Base-by-base conservation (phyloP, 495 filamentous ascomycete genomes). In the Penicillium canescens region DNA sequence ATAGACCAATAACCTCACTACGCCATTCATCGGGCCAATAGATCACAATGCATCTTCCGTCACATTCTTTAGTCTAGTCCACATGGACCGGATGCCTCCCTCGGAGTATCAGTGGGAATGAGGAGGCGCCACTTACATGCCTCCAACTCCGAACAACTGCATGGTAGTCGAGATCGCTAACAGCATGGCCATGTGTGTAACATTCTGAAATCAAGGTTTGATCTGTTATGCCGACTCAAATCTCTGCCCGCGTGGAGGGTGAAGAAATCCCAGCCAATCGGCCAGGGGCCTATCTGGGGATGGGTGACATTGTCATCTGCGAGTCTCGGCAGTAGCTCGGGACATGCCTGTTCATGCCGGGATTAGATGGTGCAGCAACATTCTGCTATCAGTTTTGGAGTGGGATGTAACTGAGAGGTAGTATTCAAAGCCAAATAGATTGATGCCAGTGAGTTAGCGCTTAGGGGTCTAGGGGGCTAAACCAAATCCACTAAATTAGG, bases 291-390 rank as follows among this genome's bases (percentile, higher is more conserved):
- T 14, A 7, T 14, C 6, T 18, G 10, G 8, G 33, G 40, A 51
- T 42, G 52, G 55, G 52, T 62, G 36, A 59, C 59, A 59, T 55
- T 54, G 40, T 58, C 51, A 50, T 51, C 24, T 55, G 45, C 24
- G 43, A 34, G 1, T 33, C 9, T 48, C 21, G 9, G 13, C 24
- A 9, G 35, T 53, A 34, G 42, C 35, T 50, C 18, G 24, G 46
- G 24, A 46, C n/a, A 50, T 20, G 20, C 48, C 8, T 7, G 20
- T 34, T 40, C 41, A 14, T 18, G 23, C 21, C 14, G 4, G 14
- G 44, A 16, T 18, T 13, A 13, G 20, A 49, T 39, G 40, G 20
- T 50, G 24, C 23, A 33, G 47, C 13, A n/a, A 41, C 9, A 18
- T 13, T 6, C 10, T 36, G 10, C 18, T 18, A 5, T 14, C 46